Conservation (phyloP, 176 grass and related monocot genomes). For the Musa beccarii region DNA sequence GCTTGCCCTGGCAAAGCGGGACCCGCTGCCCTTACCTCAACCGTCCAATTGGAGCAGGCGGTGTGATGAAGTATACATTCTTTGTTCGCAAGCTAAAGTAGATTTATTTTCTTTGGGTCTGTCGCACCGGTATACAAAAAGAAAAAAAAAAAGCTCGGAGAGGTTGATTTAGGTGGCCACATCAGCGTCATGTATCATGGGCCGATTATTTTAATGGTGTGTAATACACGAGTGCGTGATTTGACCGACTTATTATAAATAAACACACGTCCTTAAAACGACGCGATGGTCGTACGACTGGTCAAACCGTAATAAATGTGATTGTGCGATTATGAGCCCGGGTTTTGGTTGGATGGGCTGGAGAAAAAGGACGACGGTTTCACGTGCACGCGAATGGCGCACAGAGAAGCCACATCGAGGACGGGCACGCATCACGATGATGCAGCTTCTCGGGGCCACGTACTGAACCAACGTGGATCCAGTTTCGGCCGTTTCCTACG, state of each 20-base stretch:
- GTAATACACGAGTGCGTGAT: constrained; percentile 1
- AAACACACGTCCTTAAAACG: neutral
- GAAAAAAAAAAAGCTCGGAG: neutral
- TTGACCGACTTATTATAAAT: neutral
- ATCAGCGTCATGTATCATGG: neutral
- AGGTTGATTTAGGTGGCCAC: neutral
- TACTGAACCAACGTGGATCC: neutral
- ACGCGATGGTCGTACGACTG: neutral
- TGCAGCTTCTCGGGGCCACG: neutral
- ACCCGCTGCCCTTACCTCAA: neutral
- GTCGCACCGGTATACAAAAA: neutral
- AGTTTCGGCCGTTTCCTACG: neutral
- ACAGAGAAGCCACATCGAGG: neutral
- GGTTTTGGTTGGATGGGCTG: neutral
- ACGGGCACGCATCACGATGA: neutral
- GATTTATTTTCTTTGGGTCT: too few species aligned
- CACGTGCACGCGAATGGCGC: neutral
- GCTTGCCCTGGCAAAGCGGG: neutral
- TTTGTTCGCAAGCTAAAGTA: too few species aligned
- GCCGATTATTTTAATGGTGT: neutral
- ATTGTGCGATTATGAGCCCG: too few species aligned
- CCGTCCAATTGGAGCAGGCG: too few species aligned
- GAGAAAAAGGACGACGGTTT: neutral
- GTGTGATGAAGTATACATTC: too few species aligned
- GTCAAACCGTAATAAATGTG: neutral